phyloP scores from a whole-genome alignment of 768 basidiomycete species.

The Hydnum rufescens region DNA sequence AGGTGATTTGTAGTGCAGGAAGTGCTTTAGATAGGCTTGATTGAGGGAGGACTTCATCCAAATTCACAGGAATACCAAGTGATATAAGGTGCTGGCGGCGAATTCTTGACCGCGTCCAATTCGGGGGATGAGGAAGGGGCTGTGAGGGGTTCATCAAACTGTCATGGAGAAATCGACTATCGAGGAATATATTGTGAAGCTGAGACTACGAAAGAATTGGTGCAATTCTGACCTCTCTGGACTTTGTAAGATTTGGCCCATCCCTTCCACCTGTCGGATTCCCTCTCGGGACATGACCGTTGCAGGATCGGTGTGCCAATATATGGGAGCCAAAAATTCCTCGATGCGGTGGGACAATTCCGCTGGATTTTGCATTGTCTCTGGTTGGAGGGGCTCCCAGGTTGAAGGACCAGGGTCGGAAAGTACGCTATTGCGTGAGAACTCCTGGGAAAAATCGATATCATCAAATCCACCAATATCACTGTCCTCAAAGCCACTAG shows the following conservation, averaged over 20 bases:
- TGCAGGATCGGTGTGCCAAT: slow-evolving; percentile 32
- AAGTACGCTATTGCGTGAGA: slow-evolving; percentile 4
- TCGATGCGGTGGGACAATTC: slow-evolving; percentile 44
- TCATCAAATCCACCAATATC: background rate
- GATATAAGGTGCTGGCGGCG: slow-evolving; percentile 79
- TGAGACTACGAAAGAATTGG: background rate
- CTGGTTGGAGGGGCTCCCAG: slow-evolving; percentile 45
- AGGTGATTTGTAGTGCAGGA: slow-evolving; percentile 65
- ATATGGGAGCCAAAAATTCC: slow-evolving; percentile 44
- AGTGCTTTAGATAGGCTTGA: slow-evolving; percentile 30
- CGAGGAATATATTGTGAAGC: background rate
- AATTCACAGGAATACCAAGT: slow-evolving; percentile 83
- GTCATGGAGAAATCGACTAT: slow-evolving; percentile 63
- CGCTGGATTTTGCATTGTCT: slow-evolving; percentile 39
- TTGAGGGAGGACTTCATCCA: slow-evolving; percentile 74
- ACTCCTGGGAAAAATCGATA: slow-evolving; percentile 1
- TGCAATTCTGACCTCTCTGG: slow-evolving; percentile 39
- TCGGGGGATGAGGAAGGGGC: slow-evolving; percentile 64
- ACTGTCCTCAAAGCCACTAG: slow-evolving; percentile 12
- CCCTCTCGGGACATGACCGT: slow-evolving; percentile 43
- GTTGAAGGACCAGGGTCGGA: slow-evolving; percentile 11
- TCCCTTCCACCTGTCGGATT: slow-evolving; percentile 62
- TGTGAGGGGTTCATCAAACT: slow-evolving; percentile 45
- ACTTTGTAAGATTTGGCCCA: slow-evolving; percentile 56
- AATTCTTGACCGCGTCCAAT: slow-evolving; percentile 85